phyloP scores from a whole-genome alignment of 2,329 filamentous ascomycete genomes.

The Coniella vitis region DNA sequence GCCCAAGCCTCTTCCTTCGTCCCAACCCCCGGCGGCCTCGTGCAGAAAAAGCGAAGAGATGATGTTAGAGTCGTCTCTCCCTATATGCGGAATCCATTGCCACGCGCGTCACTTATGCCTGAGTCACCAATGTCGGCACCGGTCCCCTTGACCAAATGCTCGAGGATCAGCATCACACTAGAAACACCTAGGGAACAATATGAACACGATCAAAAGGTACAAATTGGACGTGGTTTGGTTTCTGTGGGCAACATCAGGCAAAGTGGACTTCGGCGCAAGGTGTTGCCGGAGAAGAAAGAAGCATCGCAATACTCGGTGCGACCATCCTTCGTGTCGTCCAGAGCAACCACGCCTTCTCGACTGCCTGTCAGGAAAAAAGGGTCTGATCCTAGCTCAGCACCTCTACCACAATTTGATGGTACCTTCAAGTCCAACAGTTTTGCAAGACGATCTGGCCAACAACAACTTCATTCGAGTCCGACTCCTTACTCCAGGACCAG shows the following conservation, averaged over 20 bases:
- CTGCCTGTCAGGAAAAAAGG: constrained; percentile 2
- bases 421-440: background rate
- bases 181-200: background rate
- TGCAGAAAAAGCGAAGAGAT: constrained; percentile 8
- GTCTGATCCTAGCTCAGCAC: background rate
- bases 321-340: background rate
- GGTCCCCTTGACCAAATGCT: constrained; percentile 5
- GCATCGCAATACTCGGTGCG: background rate
- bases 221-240: background rate
- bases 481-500: background rate
- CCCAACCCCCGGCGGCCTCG: constrained; percentile 7
- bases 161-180: constrained; percentile 5
- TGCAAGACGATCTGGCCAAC: background rate
- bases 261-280: background rate
- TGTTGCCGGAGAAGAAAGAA: background rate
- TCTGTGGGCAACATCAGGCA: background rate
- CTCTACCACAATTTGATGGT: constrained; percentile 8
- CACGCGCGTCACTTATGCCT: constrained; percentile 5
- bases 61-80: constrained; percentile 10
- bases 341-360: constrained; percentile 4
- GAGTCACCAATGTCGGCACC: constrained; percentile 8
- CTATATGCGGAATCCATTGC: constrained; percentile 14
- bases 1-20: constrained; percentile 20
- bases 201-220: constrained; percentile 1
- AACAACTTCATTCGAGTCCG: constrained; percentile 3